Evolutionary conservation across 2,329 filamentous ascomycete genomes (phyloP), one percentile per base, ranked within the genome.

Genomic region (Cercospora beticola): DNA sequence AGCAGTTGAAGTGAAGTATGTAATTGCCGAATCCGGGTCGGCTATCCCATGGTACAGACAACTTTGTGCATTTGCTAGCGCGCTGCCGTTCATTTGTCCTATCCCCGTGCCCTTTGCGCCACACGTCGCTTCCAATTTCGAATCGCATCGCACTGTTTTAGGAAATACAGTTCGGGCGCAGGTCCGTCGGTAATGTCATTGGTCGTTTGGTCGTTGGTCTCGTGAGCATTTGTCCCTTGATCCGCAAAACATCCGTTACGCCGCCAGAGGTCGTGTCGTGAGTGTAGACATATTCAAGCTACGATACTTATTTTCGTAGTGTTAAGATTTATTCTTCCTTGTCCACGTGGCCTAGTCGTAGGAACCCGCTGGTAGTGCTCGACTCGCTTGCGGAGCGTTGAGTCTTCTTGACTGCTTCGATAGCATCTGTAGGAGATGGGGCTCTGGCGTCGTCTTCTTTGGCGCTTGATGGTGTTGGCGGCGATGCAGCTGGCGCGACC

Each of bases 321-420:
- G 6, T 1, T n/a, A 8, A 8, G 1, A 1, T n/a, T 62, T 10
- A 62, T 21, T 68, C 62, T 18, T 57, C 57, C 28, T 62, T 65
- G 26, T 68, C 68, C 31, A 70, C 70, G 30, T 72, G 68, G 46
- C 65, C 64, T 18, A 70, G 58, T 58, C 64, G 60, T 5, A 73
- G 62, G 68, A 72, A 73, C n/a, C 46, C 59, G 63, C 64, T 69
- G 10, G 59, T 43, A 18, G 54, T 65, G 65, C 68, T 71, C 16
- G 71, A 71, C 26, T 69, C 63, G 43, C 71, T 73, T 63, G 56
- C 65, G 8, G 68, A 72, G 33, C 72, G 70, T 56, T 70, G 54
- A 28, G 68, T 68, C 62, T 71, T 72, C 43, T 59, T 58, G 61
- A 71, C 56, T n/a, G 64, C 58, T 61, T 68, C 63, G 26, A 73